A percentile compares a stretch with the other conserved stretches of the same genome.
phyloP scores from a whole-genome alignment of 1,284 basidiomycete species.

The Leccinum fallax region DNA sequence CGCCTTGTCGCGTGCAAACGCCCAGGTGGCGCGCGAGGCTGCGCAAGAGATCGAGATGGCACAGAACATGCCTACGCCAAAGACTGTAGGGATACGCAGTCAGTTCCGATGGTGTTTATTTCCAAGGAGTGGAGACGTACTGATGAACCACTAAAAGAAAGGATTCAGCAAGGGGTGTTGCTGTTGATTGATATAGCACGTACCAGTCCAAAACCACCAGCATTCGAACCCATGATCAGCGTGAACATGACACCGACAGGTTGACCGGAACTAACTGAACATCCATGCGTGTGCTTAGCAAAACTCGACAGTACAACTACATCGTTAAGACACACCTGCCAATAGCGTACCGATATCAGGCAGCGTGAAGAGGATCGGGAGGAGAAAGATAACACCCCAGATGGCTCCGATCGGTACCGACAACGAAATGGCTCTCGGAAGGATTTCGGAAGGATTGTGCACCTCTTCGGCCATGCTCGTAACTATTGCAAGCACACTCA shows the following conservation, averaged over 20 bases:
- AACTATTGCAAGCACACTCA: slow-evolving; percentile 37
- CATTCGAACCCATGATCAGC: slow-evolving; percentile 59
- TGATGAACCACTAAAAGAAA: slow-evolving; percentile 46
- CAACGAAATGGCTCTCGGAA: slow-evolving; percentile 60
- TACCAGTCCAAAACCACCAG: slow-evolving; percentile 65
- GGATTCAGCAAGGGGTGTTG: background rate
- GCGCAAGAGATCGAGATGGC: slow-evolving; percentile 64
- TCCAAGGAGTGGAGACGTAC: slow-evolving; percentile 29
- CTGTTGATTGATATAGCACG: slow-evolving; percentile 13
- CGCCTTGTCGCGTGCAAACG: slow-evolving; percentile 71
- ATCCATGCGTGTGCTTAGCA: slow-evolving; percentile 22
- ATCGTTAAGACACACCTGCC: slow-evolving; percentile 38
- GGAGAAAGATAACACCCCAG: slow-evolving; percentile 61
- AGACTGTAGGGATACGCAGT: slow-evolving; percentile 38
- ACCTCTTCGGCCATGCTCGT: slow-evolving; percentile 69
- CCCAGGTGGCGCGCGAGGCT: slow-evolving; percentile 67
- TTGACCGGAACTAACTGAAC: slow-evolving; percentile 57
- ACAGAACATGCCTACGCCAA: slow-evolving; percentile 57
- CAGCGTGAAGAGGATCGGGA: slow-evolving; percentile 71
- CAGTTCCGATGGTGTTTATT: background rate
- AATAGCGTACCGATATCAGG: slow-evolving; percentile 58
- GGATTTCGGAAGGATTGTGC: slow-evolving; percentile 53
- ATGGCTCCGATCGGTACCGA: slow-evolving; percentile 65
- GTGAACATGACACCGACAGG: slow-evolving; percentile 69
- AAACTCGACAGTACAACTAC: background rate